phyloP scores from a whole-genome alignment of 2,329 filamentous ascomycete species.

The Cladosporium sp. region DNA sequence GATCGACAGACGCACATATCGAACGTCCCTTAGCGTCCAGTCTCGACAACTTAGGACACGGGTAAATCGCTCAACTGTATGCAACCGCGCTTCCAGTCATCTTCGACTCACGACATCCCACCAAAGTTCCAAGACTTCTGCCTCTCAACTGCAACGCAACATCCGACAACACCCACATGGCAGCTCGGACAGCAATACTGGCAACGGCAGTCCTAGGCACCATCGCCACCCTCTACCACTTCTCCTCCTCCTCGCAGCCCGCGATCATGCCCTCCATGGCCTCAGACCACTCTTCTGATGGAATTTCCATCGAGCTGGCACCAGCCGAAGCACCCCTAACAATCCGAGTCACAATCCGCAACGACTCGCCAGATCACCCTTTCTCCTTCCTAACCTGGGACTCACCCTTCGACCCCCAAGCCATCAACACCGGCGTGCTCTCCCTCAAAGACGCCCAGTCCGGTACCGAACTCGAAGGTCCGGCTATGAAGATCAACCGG shows the following conservation, averaged over 20 bases:
- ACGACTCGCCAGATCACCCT: slow-evolving; percentile 29
- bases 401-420: slow-evolving; percentile 36
- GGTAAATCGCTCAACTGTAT: too few species aligned
- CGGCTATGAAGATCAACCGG: slow-evolving; percentile 33
- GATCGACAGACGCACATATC: not conserved
- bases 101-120: too few species aligned
- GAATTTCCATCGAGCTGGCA: slow-evolving; percentile 7
- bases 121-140: too few species aligned
- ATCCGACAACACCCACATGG: not conserved
- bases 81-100: too few species aligned
- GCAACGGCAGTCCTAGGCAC: slow-evolving; percentile 9
- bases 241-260: slow-evolving; percentile 1
- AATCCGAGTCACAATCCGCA: slow-evolving; percentile 34
- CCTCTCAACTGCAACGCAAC: too few species aligned
- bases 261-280: not conserved
- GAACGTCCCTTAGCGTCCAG: too few species aligned
- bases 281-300: not conserved
- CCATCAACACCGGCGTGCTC: slow-evolving; percentile 36
- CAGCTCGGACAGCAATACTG: slow-evolving; percentile 6
- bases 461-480: slow-evolving; percentile 27
- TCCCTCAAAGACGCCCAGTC: slow-evolving; percentile 27
- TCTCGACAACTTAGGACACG: too few species aligned
- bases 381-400: slow-evolving; percentile 39
- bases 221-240: slow-evolving; percentile 8
- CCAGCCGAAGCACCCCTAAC: slow-evolving; percentile 15